A percentile compares a stretch with the other conserved stretches of the same genome.
These are phyloP conservation scores for Trichoderma harzianum DNA, from an alignment of 2,329 filamentous ascomycete species.

Conservation along the genomic window DNA sequence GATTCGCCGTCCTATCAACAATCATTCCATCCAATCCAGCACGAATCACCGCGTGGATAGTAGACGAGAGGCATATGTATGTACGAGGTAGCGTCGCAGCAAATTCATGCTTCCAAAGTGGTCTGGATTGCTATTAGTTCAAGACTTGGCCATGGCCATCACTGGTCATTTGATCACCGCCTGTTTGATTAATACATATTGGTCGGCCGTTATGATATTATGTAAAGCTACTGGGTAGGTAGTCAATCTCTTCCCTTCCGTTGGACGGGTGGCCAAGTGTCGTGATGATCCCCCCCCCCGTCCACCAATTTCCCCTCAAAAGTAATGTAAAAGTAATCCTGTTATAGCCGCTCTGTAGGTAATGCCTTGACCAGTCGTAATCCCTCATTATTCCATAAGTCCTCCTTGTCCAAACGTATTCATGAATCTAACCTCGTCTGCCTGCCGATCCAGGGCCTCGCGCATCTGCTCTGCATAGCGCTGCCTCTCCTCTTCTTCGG, in stretches of 20 bases:
- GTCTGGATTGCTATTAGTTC: not conserved
- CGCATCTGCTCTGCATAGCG: constrained; percentile 70
- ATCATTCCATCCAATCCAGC: not conserved
- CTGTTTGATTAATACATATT: not conserved
- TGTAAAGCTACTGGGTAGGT: not conserved
- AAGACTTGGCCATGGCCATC: not conserved
- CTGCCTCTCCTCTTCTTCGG: constrained; percentile 53
- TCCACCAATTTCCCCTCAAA: not conserved
- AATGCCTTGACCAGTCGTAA: not conserved
- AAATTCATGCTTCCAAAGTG: constrained; percentile 4
- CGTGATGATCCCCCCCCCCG: not conserved
- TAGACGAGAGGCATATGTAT: not conserved
- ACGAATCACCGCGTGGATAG: not conserved
- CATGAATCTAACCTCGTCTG: constrained; percentile 74
- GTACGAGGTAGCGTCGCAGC: not conserved
- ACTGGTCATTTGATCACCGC: not conserved
- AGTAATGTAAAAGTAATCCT: not conserved
- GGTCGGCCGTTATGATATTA: not conserved
- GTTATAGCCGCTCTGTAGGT: not conserved
- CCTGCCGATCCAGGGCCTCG: constrained; percentile 69
- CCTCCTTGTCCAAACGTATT: constrained; percentile 50
- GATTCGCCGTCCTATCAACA: not conserved
- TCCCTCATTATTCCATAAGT: not conserved
- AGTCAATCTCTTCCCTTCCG: not conserved
- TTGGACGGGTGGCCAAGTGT: not conserved